Base-by-base conservation (phyloP, 2,329 filamentous ascomycete species). In the Dactylonectria estremocensis region DNA sequence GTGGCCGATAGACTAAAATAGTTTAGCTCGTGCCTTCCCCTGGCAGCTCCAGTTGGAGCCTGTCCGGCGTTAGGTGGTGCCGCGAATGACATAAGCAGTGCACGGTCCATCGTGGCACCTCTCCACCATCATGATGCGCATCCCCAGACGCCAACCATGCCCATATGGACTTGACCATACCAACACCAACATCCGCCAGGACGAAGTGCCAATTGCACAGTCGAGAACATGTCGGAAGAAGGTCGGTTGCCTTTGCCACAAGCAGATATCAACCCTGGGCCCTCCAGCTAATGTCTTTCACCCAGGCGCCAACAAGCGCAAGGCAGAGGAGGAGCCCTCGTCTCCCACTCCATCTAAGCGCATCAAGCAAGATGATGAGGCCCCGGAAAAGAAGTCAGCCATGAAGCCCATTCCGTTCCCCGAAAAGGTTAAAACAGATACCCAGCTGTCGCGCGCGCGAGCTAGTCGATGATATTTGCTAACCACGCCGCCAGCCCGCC, bases 401-500 rank as follows among this genome's bases (percentile, higher is more conserved):
- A 86, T 88, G 72, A 90, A 90, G 73, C 89, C 90, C 18, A 94
- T 97, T 40, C 93, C 93, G 2, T 98, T 96, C 76, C 95, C 95
- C 1, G 95, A 97, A 82, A 98, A 97, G 87, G 92, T 93, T 93
- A 78, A 69, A 81, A 64, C 43, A 43, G 40, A n/a, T 6, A 4
- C 3, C 1, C 0, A 11, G 14, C 6, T 2, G 13, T 9, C 8
- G 13, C 3, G 4, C 5, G 8, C 10, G 37, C 20, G 20, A 20
- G n/a, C 10, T 54, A 11, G 10, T 3, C 3, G 28, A 33, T 14
- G 16, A 33, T 33, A n/a, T 7, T 16, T 5, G 48, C 46, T 66
- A 22, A 66, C 37, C 10, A n/a, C 31, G 3, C 3, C 13, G 20
- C 8, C 70, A 94, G 91, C 93, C 94, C 6, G 95, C 95, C 9